Percentiles rank a stretch among this genome's conserved stretches.
Evolutionary conservation across 345 rosid species (phyloP).

Genomic region (Rhodamnia rubescens): DNA sequence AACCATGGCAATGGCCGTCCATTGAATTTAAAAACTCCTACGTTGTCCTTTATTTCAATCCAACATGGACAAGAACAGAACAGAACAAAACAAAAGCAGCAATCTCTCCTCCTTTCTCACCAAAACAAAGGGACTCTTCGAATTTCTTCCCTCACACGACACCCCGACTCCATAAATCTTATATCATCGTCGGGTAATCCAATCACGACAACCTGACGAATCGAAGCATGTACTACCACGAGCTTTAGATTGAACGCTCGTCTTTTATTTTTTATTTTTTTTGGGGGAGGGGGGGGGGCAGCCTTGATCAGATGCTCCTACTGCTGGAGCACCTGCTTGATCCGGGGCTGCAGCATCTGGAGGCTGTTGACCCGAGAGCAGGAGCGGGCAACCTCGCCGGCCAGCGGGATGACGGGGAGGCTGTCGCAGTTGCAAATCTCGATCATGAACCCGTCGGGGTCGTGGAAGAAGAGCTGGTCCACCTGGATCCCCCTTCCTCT

Average conservation of each 20-base stretch:
- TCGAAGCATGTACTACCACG: background rate
- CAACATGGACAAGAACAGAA: background rate
- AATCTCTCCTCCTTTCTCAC: background rate
- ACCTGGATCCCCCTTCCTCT: slow-evolving; percentile 81
- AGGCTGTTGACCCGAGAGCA: slow-evolving; percentile 34
- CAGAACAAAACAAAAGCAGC: background rate
- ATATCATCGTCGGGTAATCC: background rate
- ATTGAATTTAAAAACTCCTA: background rate
- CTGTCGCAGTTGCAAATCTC: slow-evolving; percentile 87
- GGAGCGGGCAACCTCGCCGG: slow-evolving; percentile 35
- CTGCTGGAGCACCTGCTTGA: slow-evolving; percentile 17
- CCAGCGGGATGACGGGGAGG: slow-evolving; percentile 66
- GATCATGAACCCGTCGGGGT: slow-evolving; percentile 88
- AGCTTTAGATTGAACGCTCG: background rate
- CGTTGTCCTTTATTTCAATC: background rate
- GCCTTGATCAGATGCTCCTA: background rate
- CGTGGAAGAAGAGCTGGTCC: slow-evolving; percentile 88
- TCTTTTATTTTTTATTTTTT: background rate
- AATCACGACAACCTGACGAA: background rate
- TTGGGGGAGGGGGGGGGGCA: background rate
- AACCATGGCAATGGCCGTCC: background rate
- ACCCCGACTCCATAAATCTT: background rate
- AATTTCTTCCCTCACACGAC: background rate
- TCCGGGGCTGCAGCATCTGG: slow-evolving; percentile 19
- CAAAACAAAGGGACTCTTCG: background rate